phyloP scores from a whole-genome alignment of 768 basidiomycete species.

The Podaxis sp. region DNA sequence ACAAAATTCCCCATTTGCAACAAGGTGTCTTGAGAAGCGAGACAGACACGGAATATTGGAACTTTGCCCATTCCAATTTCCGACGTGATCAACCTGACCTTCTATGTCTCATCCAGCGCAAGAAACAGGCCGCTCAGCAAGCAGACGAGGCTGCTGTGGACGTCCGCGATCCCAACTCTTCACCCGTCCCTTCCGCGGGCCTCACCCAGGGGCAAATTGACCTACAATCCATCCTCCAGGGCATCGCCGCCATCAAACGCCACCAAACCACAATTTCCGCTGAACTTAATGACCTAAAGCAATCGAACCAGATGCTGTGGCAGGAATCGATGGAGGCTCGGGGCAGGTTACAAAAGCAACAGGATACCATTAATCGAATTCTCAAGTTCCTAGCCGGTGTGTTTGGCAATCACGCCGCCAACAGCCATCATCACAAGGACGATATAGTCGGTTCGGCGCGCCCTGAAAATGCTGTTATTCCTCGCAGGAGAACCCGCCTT shows the following conservation, averaged over 20 bases:
- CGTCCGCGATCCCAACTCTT: slow-evolving; percentile 23
- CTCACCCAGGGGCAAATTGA: slow-evolving; percentile 56
- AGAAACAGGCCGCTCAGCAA: slow-evolving; percentile 56
- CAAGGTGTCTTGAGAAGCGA: slow-evolving; percentile 89
- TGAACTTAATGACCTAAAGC: slow-evolving; percentile 86
- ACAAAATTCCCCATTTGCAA: slow-evolving; percentile 94
- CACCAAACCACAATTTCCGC: slow-evolving; percentile 91
- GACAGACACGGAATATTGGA: slow-evolving; percentile 79
- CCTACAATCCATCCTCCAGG: slow-evolving; percentile 73
- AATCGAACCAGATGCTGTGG: slow-evolving; percentile 89
- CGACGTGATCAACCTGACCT: slow-evolving; percentile 86
- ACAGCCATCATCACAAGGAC: slow-evolving; percentile 26
- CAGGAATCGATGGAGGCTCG: slow-evolving; percentile 80
- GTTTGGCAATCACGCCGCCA: slow-evolving; percentile 57
- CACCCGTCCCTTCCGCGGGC: slow-evolving; percentile 15
- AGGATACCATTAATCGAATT: slow-evolving; percentile 95
- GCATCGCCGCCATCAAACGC: slow-evolving; percentile 83
- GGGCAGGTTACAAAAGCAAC: slow-evolving; percentile 84
- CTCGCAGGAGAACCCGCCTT: slow-evolving; percentile 51
- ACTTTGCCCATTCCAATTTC: slow-evolving; percentile 91
- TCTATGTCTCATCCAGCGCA: slow-evolving; percentile 84
- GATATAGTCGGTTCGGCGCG: slow-evolving; percentile 23
- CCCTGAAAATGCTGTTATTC: slow-evolving; percentile 40
- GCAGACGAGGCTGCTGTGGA: slow-evolving; percentile 36
- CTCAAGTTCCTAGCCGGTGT: slow-evolving; percentile 93